Base-by-base conservation (phyloP, 139 green algal genomes). In the Raphidocelis subcapitata region DNA sequence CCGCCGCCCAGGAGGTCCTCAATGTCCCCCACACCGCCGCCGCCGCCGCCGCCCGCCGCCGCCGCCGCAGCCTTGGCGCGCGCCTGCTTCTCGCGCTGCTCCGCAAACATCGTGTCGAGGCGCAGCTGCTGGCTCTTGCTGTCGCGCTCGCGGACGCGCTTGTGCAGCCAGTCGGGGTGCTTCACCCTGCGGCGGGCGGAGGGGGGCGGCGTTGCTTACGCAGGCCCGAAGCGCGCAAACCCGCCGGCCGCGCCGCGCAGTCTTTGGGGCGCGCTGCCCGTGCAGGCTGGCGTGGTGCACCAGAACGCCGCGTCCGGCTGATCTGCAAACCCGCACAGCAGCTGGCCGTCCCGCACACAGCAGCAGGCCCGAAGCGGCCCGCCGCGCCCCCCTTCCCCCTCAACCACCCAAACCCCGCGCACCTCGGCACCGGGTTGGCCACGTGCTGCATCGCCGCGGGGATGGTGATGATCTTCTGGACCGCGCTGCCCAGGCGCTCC, bases 401-500 rank as follows among this genome's bases (percentile, higher is more conserved):
- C n/a, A n/a, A n/a, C n/a, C n/a, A n/a, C n/a, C n/a, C n/a, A n/a
- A n/a, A n/a, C n/a, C n/a, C 41, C 41, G 12, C 41, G 8, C 41
- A 12, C 81, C 41, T 55, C 63, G 86, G 80, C 52, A 85, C 80
- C 4, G 84, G 84, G 77, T 90, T 90, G 67, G 70, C 2, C 54
- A 89, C 61, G 14, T 46, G 60, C 76, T 99, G 95, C 92, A 98
- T 94, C 59, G 94, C 95, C 0, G 95, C 95, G 3, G 95, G 95
- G 78, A 99, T 98, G 82, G 93, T 98, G 81, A 99, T 98, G 87
- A 99, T 99, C 90, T 99, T 99, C 81, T 97, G 92, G 55, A 99
- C 95, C 72, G 95, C 87, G 61, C 79, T 91, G 61, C 88, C 83
- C 67, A 99, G 82, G 35, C 95, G 90, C 82, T 95, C 93, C 41